Evolutionary conservation across 2,329 filamentous ascomycete species (phyloP).

Genomic region (Colletotrichum sp.): DNA sequence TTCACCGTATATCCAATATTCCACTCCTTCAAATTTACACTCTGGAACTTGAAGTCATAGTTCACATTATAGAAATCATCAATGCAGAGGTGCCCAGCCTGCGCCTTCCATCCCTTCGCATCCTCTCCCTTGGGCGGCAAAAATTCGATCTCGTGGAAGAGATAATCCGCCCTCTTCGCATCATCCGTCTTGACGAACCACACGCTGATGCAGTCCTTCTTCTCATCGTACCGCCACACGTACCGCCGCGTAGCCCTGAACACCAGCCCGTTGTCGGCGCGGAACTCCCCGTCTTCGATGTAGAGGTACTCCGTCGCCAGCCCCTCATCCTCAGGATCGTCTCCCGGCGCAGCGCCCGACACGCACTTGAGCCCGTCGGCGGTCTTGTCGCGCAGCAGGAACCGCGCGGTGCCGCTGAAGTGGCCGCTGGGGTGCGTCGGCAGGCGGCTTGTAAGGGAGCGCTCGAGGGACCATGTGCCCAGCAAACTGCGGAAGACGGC

Average conservation of each 20-base stretch:
- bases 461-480: constrained; percentile 70
- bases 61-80: constrained; percentile 74
- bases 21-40: constrained; percentile 63
- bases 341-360: constrained; percentile 12
- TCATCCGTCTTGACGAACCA: constrained; percentile 77
- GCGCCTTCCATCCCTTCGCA: constrained; percentile 63
- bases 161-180: constrained; percentile 66
- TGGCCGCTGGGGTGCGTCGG: constrained; percentile 67
- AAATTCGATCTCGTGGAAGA: constrained; percentile 79
- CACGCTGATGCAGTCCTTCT: constrained; percentile 65
- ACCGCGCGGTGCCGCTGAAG: constrained; percentile 69
- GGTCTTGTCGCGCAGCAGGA: constrained; percentile 67
- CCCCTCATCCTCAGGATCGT: constrained; percentile 30
- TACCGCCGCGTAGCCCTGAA: constrained; percentile 72
- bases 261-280: constrained; percentile 56
- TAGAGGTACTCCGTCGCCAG: constrained; percentile 69
- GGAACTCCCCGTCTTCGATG: constrained; percentile 70
- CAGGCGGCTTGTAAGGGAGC: constrained; percentile 58
- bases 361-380: constrained; percentile 49
- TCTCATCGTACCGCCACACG: constrained; percentile 73
- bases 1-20: constrained; percentile 68
- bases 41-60: constrained; percentile 70
- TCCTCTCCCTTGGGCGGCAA: constrained; percentile 36
- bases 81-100: constrained; percentile 72
- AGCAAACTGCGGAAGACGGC: constrained; percentile 76